These are phyloP conservation scores for Dalbergia cultrata DNA, from an alignment of 306 rosid species.

Conservation along the genomic window DNA sequence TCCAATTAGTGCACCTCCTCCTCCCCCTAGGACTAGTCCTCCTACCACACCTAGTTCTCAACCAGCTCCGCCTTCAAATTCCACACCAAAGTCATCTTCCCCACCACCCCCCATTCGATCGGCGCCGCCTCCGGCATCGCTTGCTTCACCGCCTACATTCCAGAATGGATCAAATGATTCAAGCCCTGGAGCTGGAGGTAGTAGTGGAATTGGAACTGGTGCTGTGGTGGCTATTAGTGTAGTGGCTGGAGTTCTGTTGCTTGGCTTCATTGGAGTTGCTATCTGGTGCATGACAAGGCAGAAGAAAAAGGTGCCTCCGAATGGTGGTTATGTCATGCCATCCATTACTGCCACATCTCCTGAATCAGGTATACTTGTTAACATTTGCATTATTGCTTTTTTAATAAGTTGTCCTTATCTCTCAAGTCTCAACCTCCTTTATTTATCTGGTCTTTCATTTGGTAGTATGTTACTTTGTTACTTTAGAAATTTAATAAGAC, in stretches of 20 bases:
- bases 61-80: slow-evolving; percentile 56
- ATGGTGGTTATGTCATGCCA: slow-evolving; percentile 73
- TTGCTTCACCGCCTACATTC: slow-evolving; percentile 46
- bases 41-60: slow-evolving; percentile 53
- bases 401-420: slow-evolving; percentile 18
- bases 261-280: slow-evolving; percentile 68
- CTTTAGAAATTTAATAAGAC: slow-evolving; percentile 29
- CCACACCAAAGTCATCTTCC: slow-evolving; percentile 55
- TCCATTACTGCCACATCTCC: slow-evolving; percentile 62
- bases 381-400: background rate
- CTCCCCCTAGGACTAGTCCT: slow-evolving; percentile 52
- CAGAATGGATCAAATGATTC: slow-evolving; percentile 48
- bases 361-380: slow-evolving; percentile 67
- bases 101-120: slow-evolving; percentile 47
- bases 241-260: slow-evolving; percentile 58
- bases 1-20: slow-evolving; percentile 49
- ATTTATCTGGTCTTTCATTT: slow-evolving; percentile 11
- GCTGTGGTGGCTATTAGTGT: slow-evolving; percentile 62
- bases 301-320: slow-evolving; percentile 57
- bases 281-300: slow-evolving; percentile 74
- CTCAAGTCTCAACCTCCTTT: background rate
- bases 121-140: slow-evolving; percentile 58
- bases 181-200: slow-evolving; percentile 42
- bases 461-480: background rate
- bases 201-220: slow-evolving; percentile 62